These are phyloP conservation scores for Lactarius hatsudake DNA, from an alignment of 768 basidiomycete species.

Conservation along the genomic window DNA sequence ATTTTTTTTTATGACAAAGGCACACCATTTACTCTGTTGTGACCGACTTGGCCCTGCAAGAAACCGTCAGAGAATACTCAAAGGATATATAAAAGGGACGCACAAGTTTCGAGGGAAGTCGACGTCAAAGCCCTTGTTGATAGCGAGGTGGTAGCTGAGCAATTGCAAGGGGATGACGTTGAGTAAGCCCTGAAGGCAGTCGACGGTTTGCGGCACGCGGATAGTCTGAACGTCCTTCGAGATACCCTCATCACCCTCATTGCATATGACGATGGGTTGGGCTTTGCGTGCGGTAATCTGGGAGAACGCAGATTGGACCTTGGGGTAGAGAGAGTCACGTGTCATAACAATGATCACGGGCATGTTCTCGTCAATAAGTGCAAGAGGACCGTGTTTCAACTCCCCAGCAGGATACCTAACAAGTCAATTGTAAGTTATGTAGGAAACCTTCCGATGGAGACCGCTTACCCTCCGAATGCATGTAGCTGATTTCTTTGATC, in stretches of 20 bases:
- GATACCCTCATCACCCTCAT: conserved; percentile 85
- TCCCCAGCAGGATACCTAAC: conserved; percentile 90
- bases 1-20: conserved; percentile 5
- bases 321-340: conserved; percentile 95
- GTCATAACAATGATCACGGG: conserved; percentile 99
- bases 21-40: conserved; percentile 33
- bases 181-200: conserved; percentile 90
- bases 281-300: conserved; percentile 99
- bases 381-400: conserved; percentile 97
- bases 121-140: conserved; percentile 94
- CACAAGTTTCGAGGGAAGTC: conserved; percentile 97
- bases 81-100: conserved; percentile 34
- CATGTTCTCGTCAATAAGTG: conserved; percentile 98
- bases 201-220: conserved; percentile 91
- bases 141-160: conserved; percentile 92
- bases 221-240: conserved; percentile 77
- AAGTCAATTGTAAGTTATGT: not conserved
- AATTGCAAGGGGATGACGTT: conserved; percentile 97
- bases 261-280: conserved; percentile 91
- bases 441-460: not conserved
- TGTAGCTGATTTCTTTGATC: conserved; percentile 99
- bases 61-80: conserved; percentile 11
- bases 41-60: conserved; percentile 36
- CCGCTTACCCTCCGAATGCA: conserved; percentile 68
- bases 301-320: conserved; percentile 93